phyloP scores from a whole-genome alignment of 2,329 filamentous ascomycete genomes.

The Pseudonectria buxi region DNA sequence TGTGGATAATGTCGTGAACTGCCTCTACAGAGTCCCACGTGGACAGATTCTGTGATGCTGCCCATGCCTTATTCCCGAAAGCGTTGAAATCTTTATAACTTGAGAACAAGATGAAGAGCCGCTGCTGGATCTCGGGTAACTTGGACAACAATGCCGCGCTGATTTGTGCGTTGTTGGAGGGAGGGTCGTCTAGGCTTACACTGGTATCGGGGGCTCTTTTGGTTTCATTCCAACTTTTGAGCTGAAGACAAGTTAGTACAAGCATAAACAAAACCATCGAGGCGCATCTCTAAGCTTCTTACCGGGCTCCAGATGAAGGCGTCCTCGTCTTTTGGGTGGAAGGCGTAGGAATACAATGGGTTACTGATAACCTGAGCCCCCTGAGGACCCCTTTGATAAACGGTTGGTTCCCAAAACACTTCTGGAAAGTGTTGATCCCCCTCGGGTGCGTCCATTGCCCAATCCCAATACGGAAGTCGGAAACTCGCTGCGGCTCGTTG shows the following conservation, averaged over 20 bases:
- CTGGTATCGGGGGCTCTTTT: slow-evolving; percentile 45
- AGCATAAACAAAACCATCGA: not conserved
- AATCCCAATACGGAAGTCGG: slow-evolving; percentile 55
- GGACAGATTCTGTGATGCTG: slow-evolving; percentile 37
- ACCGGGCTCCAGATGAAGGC: slow-evolving; percentile 56
- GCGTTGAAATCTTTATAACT: slow-evolving; percentile 60
- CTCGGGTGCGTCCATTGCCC: slow-evolving; percentile 42
- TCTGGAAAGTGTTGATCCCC: slow-evolving; percentile 42
- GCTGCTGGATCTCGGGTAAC: slow-evolving; percentile 48
- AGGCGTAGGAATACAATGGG: slow-evolving; percentile 54
- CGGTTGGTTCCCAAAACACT: slow-evolving; percentile 39
- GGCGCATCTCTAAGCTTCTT: slow-evolving; percentile 22
- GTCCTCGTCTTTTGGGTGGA: slow-evolving; percentile 51
- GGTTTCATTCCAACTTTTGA: slow-evolving; percentile 53
- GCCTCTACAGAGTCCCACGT: slow-evolving; percentile 59
- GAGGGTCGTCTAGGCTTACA: slow-evolving; percentile 22
- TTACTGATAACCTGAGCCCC: slow-evolving; percentile 52
- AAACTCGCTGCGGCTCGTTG: slow-evolving; percentile 43
- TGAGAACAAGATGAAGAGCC: slow-evolving; percentile 62
- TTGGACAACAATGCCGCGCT: slow-evolving; percentile 39
- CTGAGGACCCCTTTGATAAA: slow-evolving; percentile 50
- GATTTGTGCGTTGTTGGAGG: slow-evolving; percentile 54
- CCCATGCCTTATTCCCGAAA: slow-evolving; percentile 64
- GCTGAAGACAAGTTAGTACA: slow-evolving; percentile 31
- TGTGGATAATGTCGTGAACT: slow-evolving; percentile 58